Evolutionary conservation across 2,329 filamentous ascomycete genomes (phyloP).

Genomic region (Fusarium camptoceras): DNA sequence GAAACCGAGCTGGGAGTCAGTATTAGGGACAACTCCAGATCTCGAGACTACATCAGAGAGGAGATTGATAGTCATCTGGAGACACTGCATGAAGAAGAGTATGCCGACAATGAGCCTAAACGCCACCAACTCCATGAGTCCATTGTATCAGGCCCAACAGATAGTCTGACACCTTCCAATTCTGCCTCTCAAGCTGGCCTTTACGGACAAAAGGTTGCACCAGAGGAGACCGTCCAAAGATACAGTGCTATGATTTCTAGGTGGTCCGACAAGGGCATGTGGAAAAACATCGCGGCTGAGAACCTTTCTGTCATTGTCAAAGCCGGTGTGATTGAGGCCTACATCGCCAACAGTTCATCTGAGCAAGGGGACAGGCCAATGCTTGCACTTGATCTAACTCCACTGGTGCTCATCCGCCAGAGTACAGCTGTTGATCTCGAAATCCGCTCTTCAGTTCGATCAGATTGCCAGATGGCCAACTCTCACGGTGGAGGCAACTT

Average conservation of each 20-base stretch:
- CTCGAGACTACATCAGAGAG: constrained; percentile 50
- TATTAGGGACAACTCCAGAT: constrained; percentile 64
- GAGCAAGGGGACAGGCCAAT: constrained; percentile 59
- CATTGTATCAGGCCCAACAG: constrained; percentile 62
- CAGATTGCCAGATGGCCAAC: constrained; percentile 75
- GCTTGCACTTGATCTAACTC: constrained; percentile 86
- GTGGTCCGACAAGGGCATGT: constrained; percentile 71
- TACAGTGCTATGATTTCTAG: constrained; percentile 69
- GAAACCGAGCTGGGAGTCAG: constrained; percentile 70
- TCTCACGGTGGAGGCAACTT: constrained; percentile 76
- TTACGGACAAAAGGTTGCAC: constrained; percentile 60
- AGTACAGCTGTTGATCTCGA: constrained; percentile 95
- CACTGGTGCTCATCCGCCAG: constrained; percentile 87
- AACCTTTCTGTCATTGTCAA: constrained; percentile 67
- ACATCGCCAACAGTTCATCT: constrained; percentile 55
- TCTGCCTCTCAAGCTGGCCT: constrained; percentile 79
- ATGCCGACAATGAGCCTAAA: constrained; percentile 19
- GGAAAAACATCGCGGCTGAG: constrained; percentile 68
- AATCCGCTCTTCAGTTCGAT: constrained; percentile 85
- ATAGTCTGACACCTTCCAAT: constrained; percentile 80
- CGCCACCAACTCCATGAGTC: constrained; percentile 52
- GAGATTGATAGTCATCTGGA: constrained; percentile 52
- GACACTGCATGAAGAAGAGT: constrained; percentile 35
- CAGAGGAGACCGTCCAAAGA: constrained; percentile 58
- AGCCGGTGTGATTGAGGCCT: constrained; percentile 68